Evolutionary conservation across 1,139 yeast species (phyloP), one percentile per base, ranked within the genome.

Genomic region (Scheffersomyces parashehatae): DNA sequence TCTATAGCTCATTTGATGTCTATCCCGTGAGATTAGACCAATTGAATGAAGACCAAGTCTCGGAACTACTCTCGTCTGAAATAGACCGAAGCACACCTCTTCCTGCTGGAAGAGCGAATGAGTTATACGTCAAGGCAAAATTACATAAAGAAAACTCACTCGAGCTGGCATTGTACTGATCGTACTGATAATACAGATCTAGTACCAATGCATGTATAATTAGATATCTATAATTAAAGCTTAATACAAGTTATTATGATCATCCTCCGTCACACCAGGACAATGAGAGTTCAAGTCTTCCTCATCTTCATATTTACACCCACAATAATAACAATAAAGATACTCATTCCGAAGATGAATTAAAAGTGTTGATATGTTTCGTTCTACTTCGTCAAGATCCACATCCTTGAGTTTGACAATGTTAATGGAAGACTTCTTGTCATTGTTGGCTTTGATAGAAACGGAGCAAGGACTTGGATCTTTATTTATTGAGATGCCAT

Each of bases 281-380:
- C 83, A 79, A 41, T 62, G 55, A 5, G 50, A 51, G n/a, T 45
- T 58, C 37, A 79, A 50, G 29, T 78, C 82, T 1, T 52, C 51
- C 31, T 54, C 65, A 42, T 56, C 60, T 0, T 56, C 55, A 50
- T 68, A 79, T 34, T 51, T 52, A 8, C 55, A 54, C 0, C 81
- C 82, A 52, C 84, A 79, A 60, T 66, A 79, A 50, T 65, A 73
- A 51, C 84, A 79, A 52, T 71, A 79, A 44, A 53, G 49, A 43
- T 64, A 67, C 28, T 59, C 59, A 0, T 62, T 50, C 13, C 82
- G 62, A 15, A 77, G 57, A 44, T 68, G 70, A 4, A 33, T 38
- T 4, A 64, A 42, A 8, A 67, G 52, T 9, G 45, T 20, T 20
- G 26, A 20, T 20, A 20, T 20, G 9, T 20, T 20, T 20, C 26